These are phyloP conservation scores for Mycena pura DNA, from an alignment of 768 basidiomycete species.

Conservation along the genomic window DNA sequence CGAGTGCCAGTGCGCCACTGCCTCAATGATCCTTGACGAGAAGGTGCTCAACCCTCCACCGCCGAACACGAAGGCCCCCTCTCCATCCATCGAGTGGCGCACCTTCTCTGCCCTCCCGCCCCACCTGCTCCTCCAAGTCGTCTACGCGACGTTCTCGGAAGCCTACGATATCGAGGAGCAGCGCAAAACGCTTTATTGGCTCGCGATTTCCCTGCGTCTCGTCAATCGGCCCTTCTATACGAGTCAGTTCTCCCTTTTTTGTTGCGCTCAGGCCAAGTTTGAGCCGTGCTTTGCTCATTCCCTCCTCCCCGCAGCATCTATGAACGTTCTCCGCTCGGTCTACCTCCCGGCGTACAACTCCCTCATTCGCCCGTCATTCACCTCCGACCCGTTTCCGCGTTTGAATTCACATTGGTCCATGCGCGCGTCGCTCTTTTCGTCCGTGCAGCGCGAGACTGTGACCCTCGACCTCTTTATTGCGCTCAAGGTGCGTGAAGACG, in stretches of 20 bases:
- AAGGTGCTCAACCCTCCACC: slow-evolving; percentile 24
- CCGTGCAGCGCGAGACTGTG: slow-evolving; percentile 73
- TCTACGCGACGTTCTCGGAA: slow-evolving; percentile 69
- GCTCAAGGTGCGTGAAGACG: slow-evolving; percentile 80
- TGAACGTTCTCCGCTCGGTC: slow-evolving; percentile 81
- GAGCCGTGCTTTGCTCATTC: background rate
- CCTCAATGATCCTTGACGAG: slow-evolving; percentile 27
- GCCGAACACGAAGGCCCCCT: slow-evolving; percentile 15
- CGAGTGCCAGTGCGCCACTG: no score
- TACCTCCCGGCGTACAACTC: slow-evolving; percentile 73
- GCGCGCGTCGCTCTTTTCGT: slow-evolving; percentile 34
- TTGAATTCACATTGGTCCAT: slow-evolving; percentile 24
- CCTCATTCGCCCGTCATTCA: slow-evolving; percentile 72
- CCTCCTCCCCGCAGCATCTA: slow-evolving; percentile 62
- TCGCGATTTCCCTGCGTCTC: slow-evolving; percentile 64
- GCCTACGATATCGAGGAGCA: slow-evolving; percentile 51
- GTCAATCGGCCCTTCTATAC: slow-evolving; percentile 73
- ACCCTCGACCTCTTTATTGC: slow-evolving; percentile 82
- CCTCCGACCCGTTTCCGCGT: slow-evolving; percentile 80
- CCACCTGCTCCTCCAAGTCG: slow-evolving; percentile 73
- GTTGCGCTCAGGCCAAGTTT: no score
- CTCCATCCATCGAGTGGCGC: slow-evolving; percentile 15
- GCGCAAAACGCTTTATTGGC: slow-evolving; percentile 75
- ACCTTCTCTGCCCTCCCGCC: slow-evolving; percentile 53
- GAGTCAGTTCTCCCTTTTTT: slow-evolving; percentile 50